These are phyloP conservation scores for Ceratocystis albifundus DNA, from an alignment of 2,329 filamentous ascomycete species.

Conservation along the genomic window DNA sequence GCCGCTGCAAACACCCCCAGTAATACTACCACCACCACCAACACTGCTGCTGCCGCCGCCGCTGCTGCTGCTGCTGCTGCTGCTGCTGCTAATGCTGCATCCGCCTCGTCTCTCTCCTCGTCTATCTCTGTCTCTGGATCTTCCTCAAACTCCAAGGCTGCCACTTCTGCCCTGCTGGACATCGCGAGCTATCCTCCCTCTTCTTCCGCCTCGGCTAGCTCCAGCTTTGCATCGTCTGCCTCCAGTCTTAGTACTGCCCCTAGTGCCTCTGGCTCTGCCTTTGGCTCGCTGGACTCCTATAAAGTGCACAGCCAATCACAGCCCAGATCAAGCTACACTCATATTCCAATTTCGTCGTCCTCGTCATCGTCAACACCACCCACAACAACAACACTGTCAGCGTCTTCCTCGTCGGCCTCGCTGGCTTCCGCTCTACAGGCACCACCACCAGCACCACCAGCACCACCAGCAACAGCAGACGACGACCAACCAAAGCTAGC, in stretches of 20 bases:
- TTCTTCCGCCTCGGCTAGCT: background rate
- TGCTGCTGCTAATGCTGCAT: no score
- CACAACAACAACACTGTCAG: background rate
- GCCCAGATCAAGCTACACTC: background rate
- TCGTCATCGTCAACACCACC: background rate
- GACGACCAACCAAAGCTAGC: background rate
- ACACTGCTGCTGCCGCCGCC: background rate
- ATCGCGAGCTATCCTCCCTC: background rate
- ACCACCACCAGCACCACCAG: background rate
- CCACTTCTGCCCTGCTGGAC: background rate
- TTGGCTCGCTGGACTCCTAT: background rate
- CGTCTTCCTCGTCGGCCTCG: no score
- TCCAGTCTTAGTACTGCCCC: background rate
- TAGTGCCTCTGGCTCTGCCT: background rate
- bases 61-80: no score
- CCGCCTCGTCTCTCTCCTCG: background rate
- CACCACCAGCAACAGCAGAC: background rate
- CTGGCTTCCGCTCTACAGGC: background rate
- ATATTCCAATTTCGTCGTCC: background rate
- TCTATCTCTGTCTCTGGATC: background rate
- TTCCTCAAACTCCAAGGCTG: background rate
- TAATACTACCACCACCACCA: background rate
- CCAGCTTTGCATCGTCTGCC: background rate
- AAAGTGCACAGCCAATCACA: conserved; percentile 5
- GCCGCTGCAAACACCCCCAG: background rate